Conservation (phyloP, 805 yeast species). For the Tetrapisispora nanseiensis region DNA sequence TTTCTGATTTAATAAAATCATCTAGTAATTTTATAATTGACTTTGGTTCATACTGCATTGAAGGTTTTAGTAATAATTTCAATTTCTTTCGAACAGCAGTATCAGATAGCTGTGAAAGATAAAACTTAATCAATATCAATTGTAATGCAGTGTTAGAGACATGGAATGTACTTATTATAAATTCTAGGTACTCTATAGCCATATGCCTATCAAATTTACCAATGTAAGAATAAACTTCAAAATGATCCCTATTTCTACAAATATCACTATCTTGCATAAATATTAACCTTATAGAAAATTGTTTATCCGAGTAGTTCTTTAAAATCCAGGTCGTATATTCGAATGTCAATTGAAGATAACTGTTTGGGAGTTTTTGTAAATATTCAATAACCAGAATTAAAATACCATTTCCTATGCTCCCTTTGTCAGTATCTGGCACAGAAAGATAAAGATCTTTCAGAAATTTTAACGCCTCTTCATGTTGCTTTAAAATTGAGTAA, state of each 20-base stretch:
- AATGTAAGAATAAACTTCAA: conserved; percentile 46
- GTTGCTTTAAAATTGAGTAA: conserved; percentile 52
- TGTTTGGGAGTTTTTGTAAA: conserved; percentile 43
- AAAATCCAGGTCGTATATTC: conserved; percentile 42
- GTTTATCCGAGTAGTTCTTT: conserved; percentile 28
- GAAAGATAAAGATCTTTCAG: conserved; percentile 30
- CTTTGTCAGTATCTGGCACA: conserved; percentile 7
- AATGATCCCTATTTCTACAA: conserved; percentile 47
- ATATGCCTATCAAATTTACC: conserved; percentile 20
- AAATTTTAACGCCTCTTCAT: conserved; percentile 56
- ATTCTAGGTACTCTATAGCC: conserved; percentile 43
- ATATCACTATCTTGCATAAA: conserved; percentile 59
- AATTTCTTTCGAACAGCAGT: conserved; percentile 24
- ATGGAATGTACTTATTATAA: conserved; percentile 32
- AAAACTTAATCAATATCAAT: conserved; percentile 37
- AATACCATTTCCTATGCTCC: conserved; percentile 9
- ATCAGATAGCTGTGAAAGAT: conserved; percentile 28
- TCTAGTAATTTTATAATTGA: conserved; percentile 24
- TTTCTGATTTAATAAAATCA: background rate
- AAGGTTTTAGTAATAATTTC: conserved; percentile 28
- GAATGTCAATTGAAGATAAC: conserved; percentile 45
- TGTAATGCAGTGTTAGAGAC: conserved; percentile 33
- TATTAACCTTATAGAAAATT: conserved; percentile 34
- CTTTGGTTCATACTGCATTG: conserved; percentile 33
- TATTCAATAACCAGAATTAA: conserved; percentile 35